Percentiles rank a stretch among this genome's conserved stretches.
These are phyloP conservation scores for Tetrapisispora fleetii DNA, from an alignment of 805 yeast species.

Conservation along the genomic window DNA sequence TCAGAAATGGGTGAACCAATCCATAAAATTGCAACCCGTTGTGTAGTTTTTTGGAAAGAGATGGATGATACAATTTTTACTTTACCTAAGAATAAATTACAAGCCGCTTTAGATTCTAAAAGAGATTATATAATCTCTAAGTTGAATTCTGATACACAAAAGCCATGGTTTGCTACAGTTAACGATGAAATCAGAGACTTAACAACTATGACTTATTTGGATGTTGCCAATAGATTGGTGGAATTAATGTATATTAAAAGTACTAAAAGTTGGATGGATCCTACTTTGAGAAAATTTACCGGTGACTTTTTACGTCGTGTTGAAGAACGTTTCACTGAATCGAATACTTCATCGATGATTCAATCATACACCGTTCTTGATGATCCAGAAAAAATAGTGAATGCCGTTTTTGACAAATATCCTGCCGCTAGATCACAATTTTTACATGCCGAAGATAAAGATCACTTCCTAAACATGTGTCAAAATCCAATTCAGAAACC, in stretches of 20 bases:
- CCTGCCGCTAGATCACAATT: slow-evolving; percentile 73
- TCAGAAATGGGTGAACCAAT: slow-evolving; percentile 99
- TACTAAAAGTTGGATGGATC: slow-evolving; percentile 80
- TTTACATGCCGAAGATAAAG: slow-evolving; percentile 91
- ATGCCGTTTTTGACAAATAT: slow-evolving; percentile 53
- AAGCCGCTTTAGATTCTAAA: slow-evolving; percentile 73
- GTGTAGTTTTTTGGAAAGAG: slow-evolving; percentile 95
- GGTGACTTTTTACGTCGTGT: slow-evolving; percentile 86
- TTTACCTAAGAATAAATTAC: slow-evolving; percentile 79
- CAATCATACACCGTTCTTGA: slow-evolving; percentile 64
- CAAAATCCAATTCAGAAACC: slow-evolving; percentile 87
- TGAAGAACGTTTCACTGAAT: slow-evolving; percentile 84
- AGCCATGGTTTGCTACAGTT: slow-evolving; percentile 89
- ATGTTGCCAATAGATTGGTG: slow-evolving; percentile 77
- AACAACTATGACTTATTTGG: slow-evolving; percentile 91
- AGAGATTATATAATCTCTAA: slow-evolving; percentile 75
- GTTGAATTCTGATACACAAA: slow-evolving; percentile 91
- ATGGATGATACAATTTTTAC: slow-evolving; percentile 88
- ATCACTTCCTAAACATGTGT: slow-evolving; percentile 78
- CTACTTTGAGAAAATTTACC: slow-evolving; percentile 71
- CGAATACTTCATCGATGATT: slow-evolving; percentile 52
- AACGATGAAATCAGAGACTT: slow-evolving; percentile 75
- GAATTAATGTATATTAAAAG: slow-evolving; percentile 79
- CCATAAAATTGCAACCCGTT: slow-evolving; percentile 96
- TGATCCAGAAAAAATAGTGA: slow-evolving; percentile 50